Evolutionary conservation across 2,329 filamentous ascomycete genomes (phyloP).

Genomic region (Rasamsonia emersonii): DNA sequence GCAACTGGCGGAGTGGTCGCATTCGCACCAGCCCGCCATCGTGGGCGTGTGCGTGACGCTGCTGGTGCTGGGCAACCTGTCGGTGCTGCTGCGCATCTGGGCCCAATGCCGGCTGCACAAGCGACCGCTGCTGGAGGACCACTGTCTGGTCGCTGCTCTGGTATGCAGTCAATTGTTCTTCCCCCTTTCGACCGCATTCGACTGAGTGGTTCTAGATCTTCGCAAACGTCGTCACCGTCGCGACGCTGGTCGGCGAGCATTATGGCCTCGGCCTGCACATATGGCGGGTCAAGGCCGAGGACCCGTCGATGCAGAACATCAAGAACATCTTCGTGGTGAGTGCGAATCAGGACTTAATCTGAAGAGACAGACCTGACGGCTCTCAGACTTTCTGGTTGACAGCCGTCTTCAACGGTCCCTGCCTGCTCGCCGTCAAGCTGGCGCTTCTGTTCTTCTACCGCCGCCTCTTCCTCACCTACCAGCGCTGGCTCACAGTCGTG

Average conservation of each 20-base stretch:
- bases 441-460: conserved; percentile 2
- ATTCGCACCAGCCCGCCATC: conserved; percentile 1
- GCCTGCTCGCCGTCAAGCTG: conserved; percentile 1
- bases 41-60: conserved; percentile 1
- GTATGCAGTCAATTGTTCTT: conserved; percentile 1
- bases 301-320: neutral
- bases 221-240: conserved; percentile 1
- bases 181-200: neutral
- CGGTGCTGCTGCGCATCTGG: conserved; percentile 19
- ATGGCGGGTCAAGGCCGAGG: neutral
- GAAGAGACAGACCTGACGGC: neutral
- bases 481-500: conserved; percentile 1
- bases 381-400: neutral
- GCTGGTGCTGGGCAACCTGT: conserved; percentile 9
- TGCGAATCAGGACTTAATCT: neutral
- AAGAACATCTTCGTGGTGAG: conserved; percentile 1
- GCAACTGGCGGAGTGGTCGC: conserved; percentile 1
- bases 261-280: conserved; percentile 1
- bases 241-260: neutral
- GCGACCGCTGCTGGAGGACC: neutral
- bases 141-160: conserved; percentile 1
- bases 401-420: conserved; percentile 1
- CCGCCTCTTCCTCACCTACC: conserved; percentile 1
- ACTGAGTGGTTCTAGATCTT: conserved; percentile 1
- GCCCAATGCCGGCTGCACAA: neutral